Percentiles rank a stretch among this genome's conserved stretches.
Conservation (phyloP, 768 basidiomycete genomes). For the Boletus tomentosulus region DNA sequence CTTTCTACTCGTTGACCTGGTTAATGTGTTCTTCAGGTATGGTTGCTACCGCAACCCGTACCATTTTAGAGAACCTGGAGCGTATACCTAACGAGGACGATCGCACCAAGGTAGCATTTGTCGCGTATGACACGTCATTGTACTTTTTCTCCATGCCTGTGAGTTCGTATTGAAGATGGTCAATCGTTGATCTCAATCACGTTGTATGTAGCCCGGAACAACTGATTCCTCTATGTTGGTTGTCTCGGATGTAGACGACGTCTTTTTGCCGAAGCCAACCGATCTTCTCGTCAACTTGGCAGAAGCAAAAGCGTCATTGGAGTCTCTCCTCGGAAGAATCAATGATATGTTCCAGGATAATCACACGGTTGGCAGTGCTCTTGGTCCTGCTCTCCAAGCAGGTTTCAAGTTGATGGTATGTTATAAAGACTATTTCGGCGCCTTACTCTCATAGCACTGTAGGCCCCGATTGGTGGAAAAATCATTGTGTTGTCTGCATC, state of each 20-base stretch:
- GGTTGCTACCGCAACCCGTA: conserved; percentile 97
- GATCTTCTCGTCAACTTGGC: conserved; percentile 94
- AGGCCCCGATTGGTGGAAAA: conserved; percentile 94
- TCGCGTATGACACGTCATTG: conserved; percentile 87
- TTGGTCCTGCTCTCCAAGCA: conserved; percentile 93
- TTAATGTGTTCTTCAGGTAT: conserved; percentile 54
- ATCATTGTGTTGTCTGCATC: conserved; percentile 83
- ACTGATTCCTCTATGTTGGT: conserved; percentile 93
- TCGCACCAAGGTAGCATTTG: conserved; percentile 87
- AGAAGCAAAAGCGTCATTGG: conserved; percentile 77
- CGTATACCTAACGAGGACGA: conserved; percentile 93
- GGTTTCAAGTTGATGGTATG: conserved; percentile 91
- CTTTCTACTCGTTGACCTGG: neutral
- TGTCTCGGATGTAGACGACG: conserved; percentile 94
- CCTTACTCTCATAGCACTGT: neutral
- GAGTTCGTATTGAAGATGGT: neutral
- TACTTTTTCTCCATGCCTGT: conserved; percentile 96
- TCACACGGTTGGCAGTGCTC: conserved; percentile 84
- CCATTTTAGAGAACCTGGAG: conserved; percentile 92
- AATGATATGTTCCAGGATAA: conserved; percentile 99
- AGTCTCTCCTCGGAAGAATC: conserved; percentile 74
- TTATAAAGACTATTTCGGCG: neutral
- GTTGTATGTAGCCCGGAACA: conserved; percentile 48
- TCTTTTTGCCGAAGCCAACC: conserved; percentile 94
- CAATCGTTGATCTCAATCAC: neutral